These are phyloP conservation scores for Diplodia corticola DNA, from an alignment of 2,329 filamentous ascomycete species.

Conservation along the genomic window DNA sequence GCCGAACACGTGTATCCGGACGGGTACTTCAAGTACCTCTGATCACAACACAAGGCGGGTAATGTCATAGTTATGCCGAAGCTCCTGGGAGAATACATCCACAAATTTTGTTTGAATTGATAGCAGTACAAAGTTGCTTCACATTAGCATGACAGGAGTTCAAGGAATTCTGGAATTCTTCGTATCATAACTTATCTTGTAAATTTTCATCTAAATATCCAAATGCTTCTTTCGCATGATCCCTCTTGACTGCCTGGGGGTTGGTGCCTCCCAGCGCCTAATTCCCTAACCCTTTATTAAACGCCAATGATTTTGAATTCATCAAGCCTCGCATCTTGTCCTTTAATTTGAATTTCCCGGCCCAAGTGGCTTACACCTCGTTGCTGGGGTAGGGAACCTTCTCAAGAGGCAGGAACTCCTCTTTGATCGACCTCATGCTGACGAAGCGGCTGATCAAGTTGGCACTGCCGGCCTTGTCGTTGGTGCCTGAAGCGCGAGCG, in stretches of 20 bases:
- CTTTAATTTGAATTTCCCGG: not conserved
- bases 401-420: conserved; percentile 52
- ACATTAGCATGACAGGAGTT: not conserved
- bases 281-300: not conserved
- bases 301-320: not conserved
- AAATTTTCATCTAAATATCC: not conserved
- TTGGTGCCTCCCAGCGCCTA: not conserved
- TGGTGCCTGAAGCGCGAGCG: conserved; percentile 57
- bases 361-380: conserved; percentile 35
- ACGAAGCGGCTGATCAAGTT: conserved; percentile 56
- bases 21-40: too few species aligned
- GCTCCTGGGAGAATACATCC: too few species aligned
- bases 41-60: too few species aligned
- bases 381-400: conserved; percentile 58
- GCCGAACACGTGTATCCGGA: too few species aligned
- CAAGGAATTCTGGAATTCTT: not conserved
- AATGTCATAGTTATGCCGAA: not conserved
- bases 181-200: not conserved
- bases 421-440: conserved; percentile 58
- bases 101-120: too few species aligned
- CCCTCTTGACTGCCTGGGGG: not conserved
- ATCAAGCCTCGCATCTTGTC: not conserved
- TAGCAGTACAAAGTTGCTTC: too few species aligned
- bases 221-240: not conserved
- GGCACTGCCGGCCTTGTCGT: conserved; percentile 58